Base-by-base conservation (phyloP, 1,139 yeast genomes). In the Waltiozyma sp. region DNA sequence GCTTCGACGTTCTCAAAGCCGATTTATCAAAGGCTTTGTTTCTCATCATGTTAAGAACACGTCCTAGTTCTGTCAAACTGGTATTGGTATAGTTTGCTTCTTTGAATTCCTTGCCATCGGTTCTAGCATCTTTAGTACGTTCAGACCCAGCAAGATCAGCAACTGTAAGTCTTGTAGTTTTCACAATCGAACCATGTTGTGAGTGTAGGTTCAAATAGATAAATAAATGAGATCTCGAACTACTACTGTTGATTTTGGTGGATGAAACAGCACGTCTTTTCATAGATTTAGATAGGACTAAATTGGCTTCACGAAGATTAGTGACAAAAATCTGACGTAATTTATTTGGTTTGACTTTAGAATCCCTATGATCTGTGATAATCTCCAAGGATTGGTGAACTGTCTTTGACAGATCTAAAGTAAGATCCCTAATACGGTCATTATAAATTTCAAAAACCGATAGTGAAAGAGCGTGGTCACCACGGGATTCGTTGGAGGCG, bases 141-240 rank as follows among this genome's bases (percentile, higher is more conserved):
- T 73, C 77, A 7, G 72, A 63, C 2, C 77, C 76, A 1, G 77
- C 76, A 24, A 73, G 51, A 47, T 73, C 78, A 0, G 71, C 73
- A 40, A 73, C 55, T 0, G 72, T 67, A 36, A 73, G 54, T 42
- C 69, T 56, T 10, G 66, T 51, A 1, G 57, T 54, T 28, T 44
- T 49, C 2, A 52, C 34, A 10, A 45, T 41, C 15, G 51, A 46
- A 2, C 53, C 53, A 34, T 47, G 28, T 4, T 45, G 39, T 33
- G 43, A 51, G 42, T 47, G 63, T 16, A 45, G 50, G 46, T 67
- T 69, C 39, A 68, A 53, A 34, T 57, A 56, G 2, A 64, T 55
- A 41, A 68, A 62, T 8, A 69, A 61, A 49, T 68, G 73, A 1
- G 71, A 66, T 42, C 72, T 56, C 7, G 58, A 54, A 24, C 57